A percentile compares a stretch with the other conserved stretches of the same genome.
Conservation (phyloP, 345 rosid genomes). For the Salix caprea region DNA sequence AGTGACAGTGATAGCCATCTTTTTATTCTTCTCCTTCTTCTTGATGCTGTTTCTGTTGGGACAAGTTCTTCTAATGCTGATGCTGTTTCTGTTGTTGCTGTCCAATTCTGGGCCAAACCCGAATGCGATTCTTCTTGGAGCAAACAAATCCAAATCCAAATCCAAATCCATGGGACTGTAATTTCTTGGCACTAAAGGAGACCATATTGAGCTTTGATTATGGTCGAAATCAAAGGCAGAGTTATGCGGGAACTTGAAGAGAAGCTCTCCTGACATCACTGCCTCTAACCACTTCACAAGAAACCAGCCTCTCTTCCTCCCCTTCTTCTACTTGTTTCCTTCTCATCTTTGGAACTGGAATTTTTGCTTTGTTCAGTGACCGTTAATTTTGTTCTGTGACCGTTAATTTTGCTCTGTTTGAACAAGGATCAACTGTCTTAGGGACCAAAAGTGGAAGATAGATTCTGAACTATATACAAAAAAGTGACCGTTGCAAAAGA, state of each 20-base stretch:
- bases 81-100: not conserved
- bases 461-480: not conserved
- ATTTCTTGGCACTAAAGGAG: constrained; percentile 65
- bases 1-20: not conserved
- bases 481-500: not conserved
- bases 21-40: constrained; percentile 12
- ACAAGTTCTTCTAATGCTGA: not conserved
- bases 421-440: not conserved
- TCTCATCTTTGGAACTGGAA: not conserved
- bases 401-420: constrained; percentile 7
- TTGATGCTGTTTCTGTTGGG: constrained; percentile 16
- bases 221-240: constrained; percentile 70
- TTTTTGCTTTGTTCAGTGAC: not conserved
- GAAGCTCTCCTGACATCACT: constrained; percentile 64
- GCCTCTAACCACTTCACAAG: constrained; percentile 71
- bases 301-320: constrained; percentile 25
- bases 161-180: constrained; percentile 45
- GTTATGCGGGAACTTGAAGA: constrained; percentile 76
- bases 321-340: constrained; percentile 23
- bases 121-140: constrained; percentile 32
- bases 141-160: not conserved
- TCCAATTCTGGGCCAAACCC: constrained; percentile 31
- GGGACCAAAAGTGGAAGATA: not conserved
- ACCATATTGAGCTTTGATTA: constrained; percentile 86
- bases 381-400: constrained; percentile 5